Percentiles rank a stretch among this genome's conserved stretches.
Conservation (phyloP, 139 green algal species). For the Chlamydomonas urium region DNA sequence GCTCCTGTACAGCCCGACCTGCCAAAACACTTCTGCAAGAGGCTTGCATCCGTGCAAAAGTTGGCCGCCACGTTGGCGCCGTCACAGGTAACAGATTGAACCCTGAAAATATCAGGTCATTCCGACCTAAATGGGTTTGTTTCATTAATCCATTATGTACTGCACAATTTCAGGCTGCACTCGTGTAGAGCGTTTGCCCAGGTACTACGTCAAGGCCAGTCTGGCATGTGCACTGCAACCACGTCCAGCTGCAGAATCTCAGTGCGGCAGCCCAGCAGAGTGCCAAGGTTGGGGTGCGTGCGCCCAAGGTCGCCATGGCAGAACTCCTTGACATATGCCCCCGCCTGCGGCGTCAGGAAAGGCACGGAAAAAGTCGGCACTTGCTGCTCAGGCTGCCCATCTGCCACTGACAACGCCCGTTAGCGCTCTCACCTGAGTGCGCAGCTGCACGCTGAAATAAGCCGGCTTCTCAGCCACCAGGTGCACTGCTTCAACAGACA, state of each 20-base stretch:
- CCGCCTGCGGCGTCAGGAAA: conserved; percentile 17
- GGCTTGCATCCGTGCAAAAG: too few species aligned
- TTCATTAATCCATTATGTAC: too few species aligned
- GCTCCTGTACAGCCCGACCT: too few species aligned
- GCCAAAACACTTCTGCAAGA: too few species aligned
- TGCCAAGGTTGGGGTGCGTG: conserved; percentile 61
- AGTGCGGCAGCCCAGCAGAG: conserved; percentile 38
- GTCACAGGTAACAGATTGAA: too few species aligned
- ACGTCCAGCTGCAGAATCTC: conserved; percentile 65
- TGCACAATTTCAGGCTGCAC: too few species aligned
- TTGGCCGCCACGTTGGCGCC: too few species aligned
- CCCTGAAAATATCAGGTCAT: too few species aligned
- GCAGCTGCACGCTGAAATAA: conserved; percentile 66
- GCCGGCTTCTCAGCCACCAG: conserved; percentile 21
- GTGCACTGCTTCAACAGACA: conserved; percentile 25
- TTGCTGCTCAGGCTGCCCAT: neutral
- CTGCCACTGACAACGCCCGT: neutral
- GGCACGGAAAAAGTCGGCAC: neutral
- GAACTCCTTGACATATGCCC: conserved; percentile 77
- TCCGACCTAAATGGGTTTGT: too few species aligned
- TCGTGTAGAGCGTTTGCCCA: too few species aligned
- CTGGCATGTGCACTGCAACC: conserved; percentile 48
- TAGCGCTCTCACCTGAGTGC: conserved; percentile 32
- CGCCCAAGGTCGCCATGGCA: conserved; percentile 78
- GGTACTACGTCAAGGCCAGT: conserved; percentile 45